These are phyloP conservation scores for Eremothecium sinecaudum DNA, from an alignment of 1,139 yeast species.

Conservation along the genomic window DNA sequence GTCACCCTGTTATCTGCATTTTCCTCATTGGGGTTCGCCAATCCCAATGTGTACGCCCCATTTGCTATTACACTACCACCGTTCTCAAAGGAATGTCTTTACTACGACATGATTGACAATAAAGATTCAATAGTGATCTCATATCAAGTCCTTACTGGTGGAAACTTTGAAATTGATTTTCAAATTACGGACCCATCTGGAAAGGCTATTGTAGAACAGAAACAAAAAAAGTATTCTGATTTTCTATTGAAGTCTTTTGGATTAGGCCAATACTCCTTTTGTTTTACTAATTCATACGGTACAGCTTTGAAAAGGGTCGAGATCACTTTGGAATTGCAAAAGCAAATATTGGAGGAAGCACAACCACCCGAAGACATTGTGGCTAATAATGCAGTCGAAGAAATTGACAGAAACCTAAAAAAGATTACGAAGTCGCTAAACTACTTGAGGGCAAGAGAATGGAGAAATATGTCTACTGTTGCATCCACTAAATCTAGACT, in stretches of 20 bases:
- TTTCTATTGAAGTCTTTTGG: constrained; percentile 44
- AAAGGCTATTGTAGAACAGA: constrained; percentile 44
- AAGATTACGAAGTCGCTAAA: constrained; percentile 51
- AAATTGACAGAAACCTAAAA: constrained; percentile 50
- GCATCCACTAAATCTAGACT: constrained; percentile 56
- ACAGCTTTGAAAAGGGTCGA: constrained; percentile 60
- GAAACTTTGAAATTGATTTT: constrained; percentile 59
- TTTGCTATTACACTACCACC: constrained; percentile 32
- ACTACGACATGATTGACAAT: constrained; percentile 29
- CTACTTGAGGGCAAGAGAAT: constrained; percentile 62
- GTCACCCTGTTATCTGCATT: constrained; percentile 1
- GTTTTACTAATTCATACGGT: constrained; percentile 57
- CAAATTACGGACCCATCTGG: constrained; percentile 53
- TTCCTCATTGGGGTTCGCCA: constrained; percentile 11
- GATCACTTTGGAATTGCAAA: constrained; percentile 49
- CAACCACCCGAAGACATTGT: constrained; percentile 44
- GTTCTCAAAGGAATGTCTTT: constrained; percentile 36
- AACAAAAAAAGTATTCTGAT: constrained; percentile 51
- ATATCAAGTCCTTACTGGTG: constrained; percentile 52
- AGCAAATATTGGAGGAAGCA: constrained; percentile 40
- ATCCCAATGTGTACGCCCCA: constrained; percentile 28
- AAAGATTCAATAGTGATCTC: constrained; percentile 34
- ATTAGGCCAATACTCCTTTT: constrained; percentile 56
- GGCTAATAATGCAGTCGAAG: constrained; percentile 48
- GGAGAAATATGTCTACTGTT: constrained; percentile 66